phyloP scores from a whole-genome alignment of 2,329 filamentous ascomycete genomes.

The Seiridium cupressi region DNA sequence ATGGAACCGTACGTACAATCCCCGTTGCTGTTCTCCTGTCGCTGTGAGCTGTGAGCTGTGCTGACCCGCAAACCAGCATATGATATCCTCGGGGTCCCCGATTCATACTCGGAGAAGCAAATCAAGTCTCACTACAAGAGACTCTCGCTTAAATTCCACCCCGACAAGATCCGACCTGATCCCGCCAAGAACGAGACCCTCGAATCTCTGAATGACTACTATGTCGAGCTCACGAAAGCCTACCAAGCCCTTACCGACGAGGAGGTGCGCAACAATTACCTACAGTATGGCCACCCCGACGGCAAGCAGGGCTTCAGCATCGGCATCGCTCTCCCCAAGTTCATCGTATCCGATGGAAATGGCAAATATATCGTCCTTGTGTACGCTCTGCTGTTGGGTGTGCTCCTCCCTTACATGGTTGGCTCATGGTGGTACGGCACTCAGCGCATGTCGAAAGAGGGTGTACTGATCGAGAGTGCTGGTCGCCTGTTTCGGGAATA shows the following conservation, averaged over 20 bases:
- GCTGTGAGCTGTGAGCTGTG: too few species aligned
- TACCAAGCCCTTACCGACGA: conserved; percentile 98
- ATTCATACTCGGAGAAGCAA: conserved; percentile 81
- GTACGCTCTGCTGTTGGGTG: conserved; percentile 84
- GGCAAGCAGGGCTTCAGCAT: conserved; percentile 98
- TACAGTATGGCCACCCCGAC: conserved; percentile 93
- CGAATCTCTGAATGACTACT: conserved; percentile 80
- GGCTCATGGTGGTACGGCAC: conserved; percentile 99
- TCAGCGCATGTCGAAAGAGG: conserved; percentile 89
- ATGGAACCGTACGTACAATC: conserved; percentile 69
- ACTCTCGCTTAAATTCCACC: conserved; percentile 83
- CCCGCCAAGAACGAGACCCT: conserved; percentile 83
- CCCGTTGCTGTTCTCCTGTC: too few species aligned
- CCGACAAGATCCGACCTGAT: conserved; percentile 86
- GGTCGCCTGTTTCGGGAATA: conserved; percentile 95
- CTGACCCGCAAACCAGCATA: neutral
- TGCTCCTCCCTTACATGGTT: conserved; percentile 87
- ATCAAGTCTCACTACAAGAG: conserved; percentile 91
- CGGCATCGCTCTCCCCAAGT: conserved; percentile 90
- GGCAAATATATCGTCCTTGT: conserved; percentile 92
- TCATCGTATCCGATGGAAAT: conserved; percentile 89
- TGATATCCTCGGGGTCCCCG: conserved; percentile 82
- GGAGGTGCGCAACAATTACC: conserved; percentile 94
- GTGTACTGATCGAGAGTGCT: conserved; percentile 87
- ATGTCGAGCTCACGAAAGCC: conserved; percentile 94